Percentiles rank a stretch among this genome's conserved stretches.
Evolutionary conservation across 2,329 filamentous ascomycete species (phyloP).

Genomic region (Pezicula neosporulosa): DNA sequence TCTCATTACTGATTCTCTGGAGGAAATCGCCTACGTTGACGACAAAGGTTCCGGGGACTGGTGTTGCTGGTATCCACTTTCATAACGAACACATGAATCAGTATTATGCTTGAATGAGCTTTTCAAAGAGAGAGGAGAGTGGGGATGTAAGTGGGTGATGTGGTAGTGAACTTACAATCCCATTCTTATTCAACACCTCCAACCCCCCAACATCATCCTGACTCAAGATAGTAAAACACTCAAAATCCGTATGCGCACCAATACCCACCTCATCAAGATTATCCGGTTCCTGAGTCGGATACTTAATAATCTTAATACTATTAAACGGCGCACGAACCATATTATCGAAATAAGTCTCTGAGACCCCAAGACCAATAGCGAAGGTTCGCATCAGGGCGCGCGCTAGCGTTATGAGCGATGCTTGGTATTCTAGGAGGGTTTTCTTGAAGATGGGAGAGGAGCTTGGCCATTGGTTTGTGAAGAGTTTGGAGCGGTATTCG

Average conservation of each 20-base stretch:
- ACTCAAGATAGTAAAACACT: conserved; percentile 42
- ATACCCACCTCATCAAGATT: conserved; percentile 20
- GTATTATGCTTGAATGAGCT: no score
- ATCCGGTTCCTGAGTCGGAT: conserved; percentile 2
- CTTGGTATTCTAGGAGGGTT: neutral
- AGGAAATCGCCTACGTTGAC: conserved; percentile 44
- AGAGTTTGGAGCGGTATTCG: neutral
- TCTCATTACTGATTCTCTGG: conserved; percentile 35
- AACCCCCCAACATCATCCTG: conserved; percentile 39
- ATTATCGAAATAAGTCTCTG: conserved; percentile 7
- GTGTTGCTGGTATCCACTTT: conserved; percentile 36
- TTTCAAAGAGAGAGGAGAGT: conserved; percentile 39
- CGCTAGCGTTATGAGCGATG: conserved; percentile 27
- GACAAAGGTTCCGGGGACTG: conserved; percentile 36
- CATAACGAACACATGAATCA: no score
- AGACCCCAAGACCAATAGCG: conserved; percentile 1
- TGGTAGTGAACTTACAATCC: conserved; percentile 1
- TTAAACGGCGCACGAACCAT: neutral
- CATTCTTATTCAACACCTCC: conserved; percentile 38
- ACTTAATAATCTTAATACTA: conserved; percentile 1
- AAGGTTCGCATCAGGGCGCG: conserved; percentile 1
- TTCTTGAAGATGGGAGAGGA: neutral
- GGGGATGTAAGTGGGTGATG: conserved; percentile 14
- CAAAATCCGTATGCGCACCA: conserved; percentile 38
- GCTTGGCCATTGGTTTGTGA: neutral